phyloP scores from a whole-genome alignment of 2,329 filamentous ascomycete species.

The Didymella exigua region DNA sequence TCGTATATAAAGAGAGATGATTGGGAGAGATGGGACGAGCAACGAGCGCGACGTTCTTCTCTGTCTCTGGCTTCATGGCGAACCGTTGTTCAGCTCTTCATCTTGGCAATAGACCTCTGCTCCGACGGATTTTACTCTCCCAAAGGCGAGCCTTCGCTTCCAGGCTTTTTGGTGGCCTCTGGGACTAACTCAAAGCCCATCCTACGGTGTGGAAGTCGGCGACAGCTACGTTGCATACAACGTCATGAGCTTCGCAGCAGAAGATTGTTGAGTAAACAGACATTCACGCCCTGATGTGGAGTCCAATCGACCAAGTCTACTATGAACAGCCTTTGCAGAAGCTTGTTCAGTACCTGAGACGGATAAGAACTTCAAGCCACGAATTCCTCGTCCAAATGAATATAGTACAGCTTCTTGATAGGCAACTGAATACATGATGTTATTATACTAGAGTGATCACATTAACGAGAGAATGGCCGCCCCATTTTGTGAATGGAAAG shows the following conservation, averaged over 20 bases:
- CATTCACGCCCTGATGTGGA: neutral
- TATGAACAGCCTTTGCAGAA: neutral
- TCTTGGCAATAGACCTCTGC: neutral
- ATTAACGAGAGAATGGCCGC: constrained; percentile 46
- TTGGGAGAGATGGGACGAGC: neutral
- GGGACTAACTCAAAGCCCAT: no score
- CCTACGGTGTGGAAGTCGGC: neutral
- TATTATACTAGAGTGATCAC: constrained; percentile 36
- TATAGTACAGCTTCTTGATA: constrained; percentile 31
- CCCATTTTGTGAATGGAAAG: no score
- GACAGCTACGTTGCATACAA: neutral
- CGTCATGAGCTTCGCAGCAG: no score
- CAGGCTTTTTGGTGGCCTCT: neutral
- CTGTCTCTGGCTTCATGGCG: neutral
- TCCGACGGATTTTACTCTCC: no score
- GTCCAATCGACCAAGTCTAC: neutral
- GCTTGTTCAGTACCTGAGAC: neutral
- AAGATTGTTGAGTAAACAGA: neutral
- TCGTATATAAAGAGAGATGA: neutral
- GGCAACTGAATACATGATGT: constrained; percentile 47
- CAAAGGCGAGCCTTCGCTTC: neutral
- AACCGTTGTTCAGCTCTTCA: neutral
- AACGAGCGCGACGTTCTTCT: neutral
- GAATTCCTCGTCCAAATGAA: neutral
- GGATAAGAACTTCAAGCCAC: neutral